phyloP scores from a whole-genome alignment of 768 basidiomycete species.

The Exsudoporus frostii region DNA sequence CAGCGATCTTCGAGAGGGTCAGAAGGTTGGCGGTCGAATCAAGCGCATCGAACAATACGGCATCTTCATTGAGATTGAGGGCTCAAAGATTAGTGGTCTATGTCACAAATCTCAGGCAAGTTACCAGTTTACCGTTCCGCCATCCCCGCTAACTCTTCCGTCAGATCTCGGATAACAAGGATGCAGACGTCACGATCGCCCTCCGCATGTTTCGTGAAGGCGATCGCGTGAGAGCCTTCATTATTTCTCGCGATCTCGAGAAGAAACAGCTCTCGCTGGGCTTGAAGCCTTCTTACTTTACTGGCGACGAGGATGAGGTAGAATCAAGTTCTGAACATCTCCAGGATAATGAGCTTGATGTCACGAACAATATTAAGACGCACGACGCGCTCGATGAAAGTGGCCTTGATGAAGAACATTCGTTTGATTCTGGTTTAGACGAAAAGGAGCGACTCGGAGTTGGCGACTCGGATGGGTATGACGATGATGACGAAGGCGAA shows the following conservation, averaged over 20 bases:
- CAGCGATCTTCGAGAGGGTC: slow-evolving; percentile 67
- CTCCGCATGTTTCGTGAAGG: slow-evolving; percentile 82
- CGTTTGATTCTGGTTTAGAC: slow-evolving; percentile 7
- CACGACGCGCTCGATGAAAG: slow-evolving; percentile 21
- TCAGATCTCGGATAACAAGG: slow-evolving; percentile 85
- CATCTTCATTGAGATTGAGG: slow-evolving; percentile 88
- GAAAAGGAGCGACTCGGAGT: slow-evolving; percentile 20
- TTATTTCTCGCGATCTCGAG: slow-evolving; percentile 69
- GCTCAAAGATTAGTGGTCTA: slow-evolving; percentile 78
- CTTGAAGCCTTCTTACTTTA: slow-evolving; percentile 87
- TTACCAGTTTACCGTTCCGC: background rate
- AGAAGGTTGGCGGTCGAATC: slow-evolving; percentile 76
- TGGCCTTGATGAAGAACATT: slow-evolving; percentile 8
- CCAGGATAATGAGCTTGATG: slow-evolving; percentile 29
- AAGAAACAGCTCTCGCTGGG: slow-evolving; percentile 79
- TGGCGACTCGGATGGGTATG: slow-evolving; percentile 7
- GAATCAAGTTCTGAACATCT: slow-evolving; percentile 29
- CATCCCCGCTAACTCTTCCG: background rate
- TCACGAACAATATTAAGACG: slow-evolving; percentile 28
- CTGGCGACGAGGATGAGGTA: slow-evolving; percentile 50
- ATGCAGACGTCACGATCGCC: slow-evolving; percentile 74
- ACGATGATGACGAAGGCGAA: slow-evolving; percentile 18
- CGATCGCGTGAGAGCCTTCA: slow-evolving; percentile 77
- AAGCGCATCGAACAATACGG: slow-evolving; percentile 87
- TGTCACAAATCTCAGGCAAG: slow-evolving; percentile 92